Percentiles rank a stretch among this genome's conserved stretches.
Conservation (phyloP, 2,329 filamentous ascomycete genomes). For the Talaromyces sp. region DNA sequence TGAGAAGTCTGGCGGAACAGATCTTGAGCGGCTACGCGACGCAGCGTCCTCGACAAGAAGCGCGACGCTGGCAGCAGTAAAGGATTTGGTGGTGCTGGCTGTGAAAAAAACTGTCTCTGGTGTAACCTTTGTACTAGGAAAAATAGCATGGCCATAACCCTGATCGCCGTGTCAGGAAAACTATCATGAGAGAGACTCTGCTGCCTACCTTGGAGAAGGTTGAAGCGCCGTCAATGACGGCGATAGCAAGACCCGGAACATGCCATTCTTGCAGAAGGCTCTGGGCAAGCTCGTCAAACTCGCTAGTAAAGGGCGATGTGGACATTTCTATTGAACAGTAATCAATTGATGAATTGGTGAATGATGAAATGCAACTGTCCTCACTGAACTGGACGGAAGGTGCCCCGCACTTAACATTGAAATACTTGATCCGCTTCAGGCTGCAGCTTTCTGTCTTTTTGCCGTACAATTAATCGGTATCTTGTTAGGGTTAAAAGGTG, state of each 20-base stretch:
- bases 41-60: background rate
- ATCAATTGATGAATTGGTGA: background rate
- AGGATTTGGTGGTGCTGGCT: conserved; percentile 1
- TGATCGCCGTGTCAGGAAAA: background rate
- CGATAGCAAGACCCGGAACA: background rate
- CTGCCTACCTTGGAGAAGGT: conserved; percentile 1
- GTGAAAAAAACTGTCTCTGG: conserved; percentile 2
- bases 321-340: background rate
- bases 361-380: background rate
- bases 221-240: background rate
- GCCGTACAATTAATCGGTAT: background rate
- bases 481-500: background rate
- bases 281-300: background rate
- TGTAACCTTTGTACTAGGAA: background rate
- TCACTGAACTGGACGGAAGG: background rate
- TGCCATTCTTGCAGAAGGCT: background rate
- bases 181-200: background rate
- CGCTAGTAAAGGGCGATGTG: background rate
- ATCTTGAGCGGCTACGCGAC: background rate
- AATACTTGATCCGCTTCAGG: background rate
- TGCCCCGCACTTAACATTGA: background rate
- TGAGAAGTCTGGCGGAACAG: background rate
- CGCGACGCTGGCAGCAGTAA: background rate
- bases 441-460: background rate
- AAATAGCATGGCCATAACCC: background rate